phyloP scores from a whole-genome alignment of 202 grass and related monocot genomes.

The Panicum virgatum region DNA sequence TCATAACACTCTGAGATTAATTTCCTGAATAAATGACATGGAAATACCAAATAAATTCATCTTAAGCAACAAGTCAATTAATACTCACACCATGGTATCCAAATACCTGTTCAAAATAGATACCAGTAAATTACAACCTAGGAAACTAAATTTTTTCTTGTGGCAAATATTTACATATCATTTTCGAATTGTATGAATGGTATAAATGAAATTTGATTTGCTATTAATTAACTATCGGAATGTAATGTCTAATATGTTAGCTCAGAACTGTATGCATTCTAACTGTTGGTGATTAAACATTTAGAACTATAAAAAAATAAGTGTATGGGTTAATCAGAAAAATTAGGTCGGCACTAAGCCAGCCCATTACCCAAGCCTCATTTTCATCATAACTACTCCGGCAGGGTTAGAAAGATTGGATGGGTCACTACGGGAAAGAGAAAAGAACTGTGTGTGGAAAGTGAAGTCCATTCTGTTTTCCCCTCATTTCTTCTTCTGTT shows the following conservation, averaged over 20 bases:
- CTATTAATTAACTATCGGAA: background rate
- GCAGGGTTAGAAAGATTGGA: constrained; percentile 7
- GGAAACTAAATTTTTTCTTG: background rate
- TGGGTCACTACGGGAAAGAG: background rate
- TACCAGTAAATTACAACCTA: background rate
- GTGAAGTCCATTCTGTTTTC: background rate
- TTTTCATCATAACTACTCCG: background rate
- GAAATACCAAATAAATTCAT: background rate
- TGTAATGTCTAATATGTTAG: background rate
- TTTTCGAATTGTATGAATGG: background rate
- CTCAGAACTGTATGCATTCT: background rate
- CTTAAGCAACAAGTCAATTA: background rate
- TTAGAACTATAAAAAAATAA: background rate
- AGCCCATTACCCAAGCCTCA: background rate
- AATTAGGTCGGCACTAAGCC: constrained; percentile 5
- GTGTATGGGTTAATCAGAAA: background rate
- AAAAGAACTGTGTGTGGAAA: background rate
- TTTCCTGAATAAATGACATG: background rate
- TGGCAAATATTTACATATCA: background rate
- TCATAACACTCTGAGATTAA: background rate
- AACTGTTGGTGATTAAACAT: background rate
- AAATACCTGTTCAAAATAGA: background rate
- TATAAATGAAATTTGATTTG: background rate
- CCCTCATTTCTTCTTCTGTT: background rate
- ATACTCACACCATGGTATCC: background rate